These are phyloP conservation scores for Coniferiporia weirii DNA, from an alignment of 1,284 basidiomycete species.

Conservation along the genomic window DNA sequence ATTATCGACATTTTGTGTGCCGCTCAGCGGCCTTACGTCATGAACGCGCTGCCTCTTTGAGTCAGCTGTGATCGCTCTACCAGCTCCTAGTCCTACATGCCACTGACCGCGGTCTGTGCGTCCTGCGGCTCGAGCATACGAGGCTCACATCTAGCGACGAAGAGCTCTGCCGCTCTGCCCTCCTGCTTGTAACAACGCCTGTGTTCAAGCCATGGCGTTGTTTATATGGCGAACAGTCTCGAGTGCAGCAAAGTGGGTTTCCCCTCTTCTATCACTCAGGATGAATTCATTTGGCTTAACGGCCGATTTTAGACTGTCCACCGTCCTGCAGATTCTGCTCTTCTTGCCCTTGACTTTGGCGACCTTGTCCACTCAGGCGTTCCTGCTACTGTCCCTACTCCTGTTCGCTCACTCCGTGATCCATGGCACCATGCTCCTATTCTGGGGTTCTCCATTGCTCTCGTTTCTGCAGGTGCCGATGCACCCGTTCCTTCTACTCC, in stretches of 20 bases:
- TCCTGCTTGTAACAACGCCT: neutral
- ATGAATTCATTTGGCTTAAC: neutral
- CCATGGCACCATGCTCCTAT: constrained; percentile 63
- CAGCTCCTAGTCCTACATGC: no score
- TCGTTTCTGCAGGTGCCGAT: constrained; percentile 74
- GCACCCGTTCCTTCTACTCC: constrained; percentile 74
- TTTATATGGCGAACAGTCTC: constrained; percentile 65
- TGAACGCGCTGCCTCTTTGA: no score
- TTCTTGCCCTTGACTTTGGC: constrained; percentile 79
- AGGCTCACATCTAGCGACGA: neutral
- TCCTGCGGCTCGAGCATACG: neutral
- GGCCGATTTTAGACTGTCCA: constrained; percentile 50
- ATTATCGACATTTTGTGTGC: no score
- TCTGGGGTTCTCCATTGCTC: constrained; percentile 62
- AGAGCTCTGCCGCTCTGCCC: neutral
- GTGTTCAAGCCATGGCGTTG: constrained; percentile 23
- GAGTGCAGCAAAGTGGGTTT: constrained; percentile 53
- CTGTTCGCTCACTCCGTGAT: constrained; percentile 70
- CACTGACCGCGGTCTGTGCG: no score
- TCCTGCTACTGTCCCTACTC: constrained; percentile 76
- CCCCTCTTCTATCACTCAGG: constrained; percentile 2
- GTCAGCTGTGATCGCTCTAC: no score
- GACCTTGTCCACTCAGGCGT: constrained; percentile 72
- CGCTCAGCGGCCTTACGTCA: no score
- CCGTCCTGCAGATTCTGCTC: constrained; percentile 73